Evolutionary conservation across 352 stramenopile species (phyloP).

Genomic region (Phytopythium cucurbitacearum): DNA sequence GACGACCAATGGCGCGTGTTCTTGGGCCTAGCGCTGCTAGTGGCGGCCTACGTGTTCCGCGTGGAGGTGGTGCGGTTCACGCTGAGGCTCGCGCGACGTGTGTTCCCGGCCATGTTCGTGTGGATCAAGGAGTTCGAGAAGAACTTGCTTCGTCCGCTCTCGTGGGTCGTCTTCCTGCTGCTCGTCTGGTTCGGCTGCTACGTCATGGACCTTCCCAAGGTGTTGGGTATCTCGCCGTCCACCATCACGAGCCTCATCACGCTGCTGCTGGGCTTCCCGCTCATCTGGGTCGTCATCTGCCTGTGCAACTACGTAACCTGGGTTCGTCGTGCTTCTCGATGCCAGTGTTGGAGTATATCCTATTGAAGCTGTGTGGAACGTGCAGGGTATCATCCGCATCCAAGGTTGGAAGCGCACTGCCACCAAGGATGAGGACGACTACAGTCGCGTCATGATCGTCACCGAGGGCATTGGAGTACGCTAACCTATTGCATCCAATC

Average conservation of each 20-base stretch:
- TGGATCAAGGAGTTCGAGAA: conserved; percentile 87
- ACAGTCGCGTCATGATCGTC: conserved; percentile 85
- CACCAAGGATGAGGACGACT: conserved; percentile 77
- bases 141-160: conserved; percentile 63
- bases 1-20: conserved; percentile 75
- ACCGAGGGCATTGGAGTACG: conserved; percentile 74
- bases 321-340: conserved; percentile 18
- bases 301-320: conserved; percentile 82
- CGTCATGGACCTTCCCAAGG: conserved; percentile 50
- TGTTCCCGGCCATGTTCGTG: conserved; percentile 48
- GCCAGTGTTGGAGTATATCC: neutral
- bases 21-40: conserved; percentile 65
- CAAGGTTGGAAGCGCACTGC: conserved; percentile 75
- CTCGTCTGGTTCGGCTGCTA: conserved; percentile 62
- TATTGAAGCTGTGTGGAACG: neutral
- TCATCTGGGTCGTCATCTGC: conserved; percentile 79
- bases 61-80: conserved; percentile 76
- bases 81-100: conserved; percentile 57
- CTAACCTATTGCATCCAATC: neutral
- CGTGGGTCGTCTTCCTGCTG: conserved; percentile 81
- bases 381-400: conserved; percentile 66
- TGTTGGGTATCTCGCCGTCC: conserved; percentile 36
- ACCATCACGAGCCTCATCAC: conserved; percentile 51
- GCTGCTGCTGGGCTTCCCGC: conserved; percentile 60
- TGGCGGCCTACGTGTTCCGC: conserved; percentile 63